phyloP scores from a whole-genome alignment of 306 rosid species.

The Parietaria judaica region DNA sequence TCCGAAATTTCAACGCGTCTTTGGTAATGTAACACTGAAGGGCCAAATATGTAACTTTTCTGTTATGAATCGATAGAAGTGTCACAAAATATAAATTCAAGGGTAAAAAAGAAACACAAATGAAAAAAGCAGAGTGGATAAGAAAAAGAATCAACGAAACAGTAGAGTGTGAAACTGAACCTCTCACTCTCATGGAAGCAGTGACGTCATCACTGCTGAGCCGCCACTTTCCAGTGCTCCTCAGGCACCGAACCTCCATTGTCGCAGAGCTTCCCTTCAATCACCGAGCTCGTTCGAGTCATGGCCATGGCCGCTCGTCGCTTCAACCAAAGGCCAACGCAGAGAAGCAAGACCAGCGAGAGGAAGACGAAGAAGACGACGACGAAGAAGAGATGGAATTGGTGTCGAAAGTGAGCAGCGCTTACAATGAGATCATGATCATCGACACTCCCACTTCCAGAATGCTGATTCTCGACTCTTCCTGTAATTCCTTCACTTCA shows the following conservation, averaged over 20 bases:
- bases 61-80: no score
- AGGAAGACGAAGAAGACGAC: conserved; percentile 2
- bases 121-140: background rate
- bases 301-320: background rate
- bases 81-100: no score
- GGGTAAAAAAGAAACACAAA: no score
- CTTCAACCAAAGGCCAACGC: conserved; percentile 1
- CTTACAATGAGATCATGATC: conserved; percentile 62
- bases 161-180: background rate
- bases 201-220: background rate
- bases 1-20: no score
- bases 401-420: conserved; percentile 33
- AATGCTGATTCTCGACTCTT: conserved; percentile 76
- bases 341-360: background rate
- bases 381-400: conserved; percentile 53
- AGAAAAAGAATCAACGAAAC: background rate
- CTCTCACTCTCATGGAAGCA: background rate
- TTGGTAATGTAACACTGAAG: no score
- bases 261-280: background rate
- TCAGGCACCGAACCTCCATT: background rate
- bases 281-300: background rate
- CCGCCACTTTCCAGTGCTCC: background rate
- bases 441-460: conserved; percentile 58
- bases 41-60: no score
- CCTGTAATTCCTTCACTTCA: conserved; percentile 26